Base-by-base conservation (phyloP, 2,329 filamentous ascomycete genomes). In the Fusarium nisikadoi region DNA sequence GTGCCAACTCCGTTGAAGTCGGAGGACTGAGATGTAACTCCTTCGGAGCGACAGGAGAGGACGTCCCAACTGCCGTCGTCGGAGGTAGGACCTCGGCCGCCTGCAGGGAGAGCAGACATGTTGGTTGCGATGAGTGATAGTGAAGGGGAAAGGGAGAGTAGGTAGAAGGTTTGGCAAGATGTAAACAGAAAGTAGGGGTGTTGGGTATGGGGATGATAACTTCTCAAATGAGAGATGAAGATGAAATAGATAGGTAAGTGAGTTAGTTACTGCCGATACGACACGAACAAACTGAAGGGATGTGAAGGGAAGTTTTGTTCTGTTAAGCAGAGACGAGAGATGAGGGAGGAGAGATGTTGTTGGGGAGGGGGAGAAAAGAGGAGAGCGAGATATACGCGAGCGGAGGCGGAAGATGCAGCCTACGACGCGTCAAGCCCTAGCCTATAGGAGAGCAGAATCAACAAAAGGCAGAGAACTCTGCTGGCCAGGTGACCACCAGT, bases 321-420 rank as follows among this genome's bases (percentile, higher is more conserved):
- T 42, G 6, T 20, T 45, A 23, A 23, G 41, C 14, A 16, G 31
- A 16, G 52, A 41, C 23, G 23, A 25, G 27, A 31, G 29, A 31
- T 27, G 27, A 35, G 20, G 12, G 52, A n/a, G 65, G 6, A 7
- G 8, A 19, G 27, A 20, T 16, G 56, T 53, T 43, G 29, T 38
- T 20, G 39, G 19, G 14, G 41, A 36, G 25, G 38, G 49, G 29
- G 35, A 23, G 25, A 19, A 43, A 68, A 52, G 35, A 55, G 23
- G 35, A 33, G 45, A 27, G 42, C 29, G 19, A 68, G 31, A 35
- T 43, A 45, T 17, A 66, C 41, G 53, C 49, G 47, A 39, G 35
- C 16, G 17, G 38, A 57, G 31, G 45, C 27, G 25, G 54, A 39
- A 41, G 42, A 68, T 36, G 11, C 25, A 57, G 39, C 63, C 46